These are phyloP conservation scores for Fusarium sp. DNA, from an alignment of 2,329 filamentous ascomycete genomes.

Conservation along the genomic window DNA sequence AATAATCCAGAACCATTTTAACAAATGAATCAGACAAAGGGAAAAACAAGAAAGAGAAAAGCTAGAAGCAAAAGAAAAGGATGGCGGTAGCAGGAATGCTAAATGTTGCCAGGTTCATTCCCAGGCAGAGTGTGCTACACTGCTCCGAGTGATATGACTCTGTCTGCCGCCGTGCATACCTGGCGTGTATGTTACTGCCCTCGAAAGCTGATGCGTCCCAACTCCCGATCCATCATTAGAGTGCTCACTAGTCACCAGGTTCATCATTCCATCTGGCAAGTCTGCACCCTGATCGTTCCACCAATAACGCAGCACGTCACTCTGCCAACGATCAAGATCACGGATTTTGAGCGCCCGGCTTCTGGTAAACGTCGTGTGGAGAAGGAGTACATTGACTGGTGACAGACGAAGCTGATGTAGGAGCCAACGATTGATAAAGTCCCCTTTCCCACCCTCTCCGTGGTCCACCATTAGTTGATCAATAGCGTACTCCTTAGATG, in stretches of 20 bases:
- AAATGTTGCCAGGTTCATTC: constrained; percentile 5
- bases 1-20: not conserved
- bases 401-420: constrained; percentile 65
- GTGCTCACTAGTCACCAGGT: constrained; percentile 41
- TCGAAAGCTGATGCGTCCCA: constrained; percentile 48
- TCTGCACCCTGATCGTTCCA: constrained; percentile 51
- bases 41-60: not conserved
- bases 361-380: constrained; percentile 56
- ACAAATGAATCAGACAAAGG: constrained; percentile 1
- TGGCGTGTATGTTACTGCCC: constrained; percentile 50
- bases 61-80: not conserved
- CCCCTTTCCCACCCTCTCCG: constrained; percentile 56
- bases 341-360: constrained; percentile 52
- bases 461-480: constrained; percentile 58
- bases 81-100: not conserved
- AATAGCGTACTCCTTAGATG: constrained; percentile 66
- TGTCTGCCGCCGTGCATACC: constrained; percentile 11
- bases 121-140: constrained; percentile 30
- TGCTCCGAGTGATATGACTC: constrained; percentile 21
- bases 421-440: constrained; percentile 67
- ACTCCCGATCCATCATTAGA: constrained; percentile 47
- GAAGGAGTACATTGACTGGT: constrained; percentile 60
- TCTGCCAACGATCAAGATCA: constrained; percentile 55
- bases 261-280: constrained; percentile 26
- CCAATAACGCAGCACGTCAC: constrained; percentile 58